Percentiles rank a stretch among this genome's conserved stretches.
phyloP scores from a whole-genome alignment of 352 stramenopile genomes.

The Pythium plurisporium region DNA sequence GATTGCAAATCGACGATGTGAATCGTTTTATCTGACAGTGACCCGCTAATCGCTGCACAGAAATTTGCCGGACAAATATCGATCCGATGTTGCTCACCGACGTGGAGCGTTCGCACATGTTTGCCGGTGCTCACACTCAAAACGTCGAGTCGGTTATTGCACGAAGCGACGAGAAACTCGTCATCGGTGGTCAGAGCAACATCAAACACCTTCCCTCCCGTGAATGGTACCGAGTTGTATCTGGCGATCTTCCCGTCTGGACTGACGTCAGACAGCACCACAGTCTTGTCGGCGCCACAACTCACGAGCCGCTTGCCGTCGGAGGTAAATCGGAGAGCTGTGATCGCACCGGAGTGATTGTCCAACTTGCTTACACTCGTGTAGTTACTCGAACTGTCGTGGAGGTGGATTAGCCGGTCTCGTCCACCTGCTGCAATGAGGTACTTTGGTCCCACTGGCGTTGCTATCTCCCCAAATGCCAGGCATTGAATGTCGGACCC shows the following conservation, averaged over 20 bases:
- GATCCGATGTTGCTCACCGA: conserved; percentile 72
- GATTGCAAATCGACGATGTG: conserved; percentile 79
- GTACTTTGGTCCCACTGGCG: conserved; percentile 3
- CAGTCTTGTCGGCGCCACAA: conserved; percentile 60
- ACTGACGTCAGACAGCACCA: conserved; percentile 56
- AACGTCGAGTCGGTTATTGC: conserved; percentile 83
- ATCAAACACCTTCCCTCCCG: conserved; percentile 71
- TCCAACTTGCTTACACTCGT: conserved; percentile 55
- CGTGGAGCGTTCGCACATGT: conserved; percentile 47
- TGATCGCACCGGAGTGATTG: conserved; percentile 72
- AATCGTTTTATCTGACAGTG: conserved; percentile 80
- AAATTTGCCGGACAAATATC: conserved; percentile 60
- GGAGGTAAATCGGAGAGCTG: conserved; percentile 53
- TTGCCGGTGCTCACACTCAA: conserved; percentile 58
- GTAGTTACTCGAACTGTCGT: conserved; percentile 45
- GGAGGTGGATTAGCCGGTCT: conserved; percentile 81
- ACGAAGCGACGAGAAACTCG: conserved; percentile 57
- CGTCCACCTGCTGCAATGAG: conserved; percentile 72
- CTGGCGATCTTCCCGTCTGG: conserved; percentile 32
- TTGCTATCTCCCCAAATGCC: conserved; percentile 30
- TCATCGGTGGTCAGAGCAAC: conserved; percentile 68
- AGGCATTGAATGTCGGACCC: conserved; percentile 73
- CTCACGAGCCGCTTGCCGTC: conserved; percentile 68
- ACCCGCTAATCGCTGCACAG: conserved; percentile 79
- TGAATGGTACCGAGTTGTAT: conserved; percentile 49